Conservation (phyloP, 2,329 filamentous ascomycete genomes). For the Pyrenochaeta sp. region DNA sequence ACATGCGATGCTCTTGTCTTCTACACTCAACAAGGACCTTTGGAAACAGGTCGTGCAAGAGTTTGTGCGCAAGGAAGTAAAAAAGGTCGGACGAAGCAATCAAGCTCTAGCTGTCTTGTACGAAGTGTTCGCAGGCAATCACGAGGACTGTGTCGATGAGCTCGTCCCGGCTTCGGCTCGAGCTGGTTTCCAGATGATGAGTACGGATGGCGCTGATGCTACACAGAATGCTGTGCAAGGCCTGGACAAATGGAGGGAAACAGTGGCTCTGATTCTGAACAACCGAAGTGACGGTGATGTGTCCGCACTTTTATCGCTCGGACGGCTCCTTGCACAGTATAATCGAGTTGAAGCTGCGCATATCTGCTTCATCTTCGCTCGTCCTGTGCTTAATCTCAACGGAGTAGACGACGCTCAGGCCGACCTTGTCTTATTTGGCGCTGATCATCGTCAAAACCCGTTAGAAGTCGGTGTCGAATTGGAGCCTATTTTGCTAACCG, state of each 20-base stretch:
- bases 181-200: constrained; percentile 89
- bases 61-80: constrained; percentile 94
- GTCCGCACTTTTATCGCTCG: constrained; percentile 79
- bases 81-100: constrained; percentile 77
- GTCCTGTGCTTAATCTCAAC: constrained; percentile 73
- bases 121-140: constrained; percentile 91
- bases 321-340: constrained; percentile 83
- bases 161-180: constrained; percentile 91
- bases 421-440: constrained; percentile 83
- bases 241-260: constrained; percentile 93
- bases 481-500: constrained; percentile 90
- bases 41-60: constrained; percentile 96
- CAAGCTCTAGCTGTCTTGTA: constrained; percentile 92
- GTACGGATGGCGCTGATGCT: constrained; percentile 65
- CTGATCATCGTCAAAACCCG: constrained; percentile 76
- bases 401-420: constrained; percentile 82
- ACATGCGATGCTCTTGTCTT: constrained; percentile 92
- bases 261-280: constrained; percentile 81
- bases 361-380: constrained; percentile 89
- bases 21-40: constrained; percentile 72
- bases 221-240: constrained; percentile 80
- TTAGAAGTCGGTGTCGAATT: constrained; percentile 79
- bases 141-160: constrained; percentile 93
- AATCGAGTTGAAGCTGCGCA: constrained; percentile 90
- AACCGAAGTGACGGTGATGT: constrained; percentile 85